A percentile compares a stretch with the other conserved stretches of the same genome.
phyloP scores from a whole-genome alignment of 306 rosid genomes.

The Urtica urens region DNA sequence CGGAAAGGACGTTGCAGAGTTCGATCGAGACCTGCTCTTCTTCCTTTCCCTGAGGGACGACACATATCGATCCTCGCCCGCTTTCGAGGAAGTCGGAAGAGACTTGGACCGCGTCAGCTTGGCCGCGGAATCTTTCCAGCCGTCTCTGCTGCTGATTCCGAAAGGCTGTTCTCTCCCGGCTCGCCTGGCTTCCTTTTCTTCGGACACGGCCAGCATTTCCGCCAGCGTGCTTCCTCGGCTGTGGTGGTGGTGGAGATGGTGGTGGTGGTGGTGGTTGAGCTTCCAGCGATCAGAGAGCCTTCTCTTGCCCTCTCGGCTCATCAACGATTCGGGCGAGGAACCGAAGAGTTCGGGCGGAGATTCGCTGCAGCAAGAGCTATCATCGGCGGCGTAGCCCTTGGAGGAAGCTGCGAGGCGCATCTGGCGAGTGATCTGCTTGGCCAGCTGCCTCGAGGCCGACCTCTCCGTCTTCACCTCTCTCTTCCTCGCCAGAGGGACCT shows the following conservation, averaged over 20 bases:
- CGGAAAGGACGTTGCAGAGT: too few relatives aligned
- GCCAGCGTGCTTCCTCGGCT: constrained; percentile 78
- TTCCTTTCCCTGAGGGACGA: too few relatives aligned
- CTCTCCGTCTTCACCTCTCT: constrained; percentile 33
- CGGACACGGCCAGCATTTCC: constrained; percentile 83
- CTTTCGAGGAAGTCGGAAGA: constrained; percentile 71
- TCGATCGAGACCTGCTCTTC: too few relatives aligned
- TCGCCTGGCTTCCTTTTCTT: constrained; percentile 33
- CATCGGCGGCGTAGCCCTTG: constrained; percentile 54
- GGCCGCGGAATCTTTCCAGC: constrained; percentile 70
- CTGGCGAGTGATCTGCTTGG: constrained; percentile 67
- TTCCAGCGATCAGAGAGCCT: constrained; percentile 93
- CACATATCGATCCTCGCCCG: constrained; percentile 45
- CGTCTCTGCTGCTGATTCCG: constrained; percentile 97
- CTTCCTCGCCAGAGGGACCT: constrained; percentile 26
- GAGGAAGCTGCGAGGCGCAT: constrained; percentile 49
- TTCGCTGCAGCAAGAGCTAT: constrained; percentile 54
- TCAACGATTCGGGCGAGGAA: constrained; percentile 53
- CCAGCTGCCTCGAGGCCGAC: constrained; percentile 61
- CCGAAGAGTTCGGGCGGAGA: constrained; percentile 42
- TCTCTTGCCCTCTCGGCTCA: constrained; percentile 82
- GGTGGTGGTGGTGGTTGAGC: constrained; percentile 51
- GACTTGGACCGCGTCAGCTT: constrained; percentile 73
- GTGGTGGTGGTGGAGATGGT: constrained; percentile 27
- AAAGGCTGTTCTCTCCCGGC: constrained; percentile 47